Conservation (phyloP, 768 basidiomycete species). For the Fomitopsis serialis region DNA sequence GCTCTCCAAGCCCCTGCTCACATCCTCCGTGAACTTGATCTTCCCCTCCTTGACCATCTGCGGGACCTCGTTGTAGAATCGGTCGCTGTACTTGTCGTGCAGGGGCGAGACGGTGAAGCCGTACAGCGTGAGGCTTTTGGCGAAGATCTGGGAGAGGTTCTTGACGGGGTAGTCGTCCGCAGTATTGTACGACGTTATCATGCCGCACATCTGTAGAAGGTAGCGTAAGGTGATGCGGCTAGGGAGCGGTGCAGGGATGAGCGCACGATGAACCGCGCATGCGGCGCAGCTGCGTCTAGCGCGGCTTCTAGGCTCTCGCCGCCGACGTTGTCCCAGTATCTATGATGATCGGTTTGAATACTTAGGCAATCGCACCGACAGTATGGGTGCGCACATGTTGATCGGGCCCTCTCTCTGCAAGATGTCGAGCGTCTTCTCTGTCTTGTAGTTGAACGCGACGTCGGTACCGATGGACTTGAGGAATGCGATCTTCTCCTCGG, state of each 20-base stretch:
- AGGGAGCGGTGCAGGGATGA: neutral
- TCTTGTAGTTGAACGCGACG: conserved; percentile 74
- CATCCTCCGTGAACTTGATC: conserved; percentile 26
- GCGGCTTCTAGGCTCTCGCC: conserved; percentile 24
- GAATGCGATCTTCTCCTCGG: conserved; percentile 65
- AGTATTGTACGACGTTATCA: conserved; percentile 9
- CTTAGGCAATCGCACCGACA: neutral
- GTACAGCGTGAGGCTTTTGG: conserved; percentile 15
- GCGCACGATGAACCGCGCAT: conserved; percentile 22
- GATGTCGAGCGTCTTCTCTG: conserved; percentile 41
- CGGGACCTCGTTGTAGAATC: conserved; percentile 22
- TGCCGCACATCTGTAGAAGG: conserved; percentile 9
- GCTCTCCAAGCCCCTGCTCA: conserved; percentile 21
- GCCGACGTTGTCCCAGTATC: conserved; percentile 30
- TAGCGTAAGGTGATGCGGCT: neutral
- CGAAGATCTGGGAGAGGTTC: conserved; percentile 15
- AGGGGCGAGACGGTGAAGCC: conserved; percentile 19
- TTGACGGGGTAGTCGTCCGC: conserved; percentile 3
- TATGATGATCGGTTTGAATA: neutral
- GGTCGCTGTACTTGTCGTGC: conserved; percentile 9
- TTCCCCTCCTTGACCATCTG: conserved; percentile 17
- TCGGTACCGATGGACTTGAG: conserved; percentile 59
- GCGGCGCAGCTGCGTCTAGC: conserved; percentile 7
- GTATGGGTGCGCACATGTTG: conserved; percentile 33
- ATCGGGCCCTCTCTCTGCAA: conserved; percentile 53